Percentiles rank a stretch among this genome's conserved stretches.
Conservation (phyloP, 2,329 filamentous ascomycete species). For the Alternaria brassicae region DNA sequence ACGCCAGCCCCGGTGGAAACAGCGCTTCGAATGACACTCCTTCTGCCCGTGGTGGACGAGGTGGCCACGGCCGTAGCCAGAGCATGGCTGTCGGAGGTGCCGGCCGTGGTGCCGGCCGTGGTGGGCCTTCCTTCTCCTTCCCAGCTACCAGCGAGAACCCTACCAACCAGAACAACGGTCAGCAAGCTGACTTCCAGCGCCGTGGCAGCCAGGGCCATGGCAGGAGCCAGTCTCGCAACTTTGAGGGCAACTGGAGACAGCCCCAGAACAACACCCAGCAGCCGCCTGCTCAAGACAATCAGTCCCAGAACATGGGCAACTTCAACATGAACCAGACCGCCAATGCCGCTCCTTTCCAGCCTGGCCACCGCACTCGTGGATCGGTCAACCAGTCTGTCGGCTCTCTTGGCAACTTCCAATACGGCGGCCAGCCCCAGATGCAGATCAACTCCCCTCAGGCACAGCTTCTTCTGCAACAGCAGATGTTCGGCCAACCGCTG, state of each 20-base stretch:
- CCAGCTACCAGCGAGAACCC: conserved; percentile 60
- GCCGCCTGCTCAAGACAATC: conserved; percentile 57
- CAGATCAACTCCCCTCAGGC: conserved; percentile 79
- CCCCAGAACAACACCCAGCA: conserved; percentile 63
- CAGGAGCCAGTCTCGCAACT: conserved; percentile 86
- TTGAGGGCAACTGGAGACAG: conserved; percentile 97
- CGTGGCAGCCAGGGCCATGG: conserved; percentile 81
- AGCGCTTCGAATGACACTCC: conserved; percentile 39
- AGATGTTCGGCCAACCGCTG: conserved; percentile 87
- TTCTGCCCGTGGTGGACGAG: conserved; percentile 52
- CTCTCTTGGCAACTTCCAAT: conserved; percentile 86
- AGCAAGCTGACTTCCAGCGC: conserved; percentile 71
- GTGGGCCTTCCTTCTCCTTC: conserved; percentile 77
- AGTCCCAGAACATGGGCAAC: conserved; percentile 62
- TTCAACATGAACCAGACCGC: conserved; percentile 75
- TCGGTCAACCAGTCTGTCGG: conserved; percentile 87
- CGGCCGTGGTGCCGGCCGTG: conserved; percentile 66
- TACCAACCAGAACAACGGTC: conserved; percentile 53
- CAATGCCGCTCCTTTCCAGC: conserved; percentile 80
- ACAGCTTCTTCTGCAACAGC: conserved; percentile 82
- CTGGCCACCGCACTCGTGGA: conserved; percentile 83
- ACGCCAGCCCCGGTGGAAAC: conserved; percentile 63
- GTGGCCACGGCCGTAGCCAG: conserved; percentile 79
- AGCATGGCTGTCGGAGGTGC: conserved; percentile 82
- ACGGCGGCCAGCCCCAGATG: conserved; percentile 83